Percentiles rank a stretch among this genome's conserved stretches.
phyloP scores from a whole-genome alignment of 2,329 filamentous ascomycete genomes.

The Colletotrichum sp. region DNA sequence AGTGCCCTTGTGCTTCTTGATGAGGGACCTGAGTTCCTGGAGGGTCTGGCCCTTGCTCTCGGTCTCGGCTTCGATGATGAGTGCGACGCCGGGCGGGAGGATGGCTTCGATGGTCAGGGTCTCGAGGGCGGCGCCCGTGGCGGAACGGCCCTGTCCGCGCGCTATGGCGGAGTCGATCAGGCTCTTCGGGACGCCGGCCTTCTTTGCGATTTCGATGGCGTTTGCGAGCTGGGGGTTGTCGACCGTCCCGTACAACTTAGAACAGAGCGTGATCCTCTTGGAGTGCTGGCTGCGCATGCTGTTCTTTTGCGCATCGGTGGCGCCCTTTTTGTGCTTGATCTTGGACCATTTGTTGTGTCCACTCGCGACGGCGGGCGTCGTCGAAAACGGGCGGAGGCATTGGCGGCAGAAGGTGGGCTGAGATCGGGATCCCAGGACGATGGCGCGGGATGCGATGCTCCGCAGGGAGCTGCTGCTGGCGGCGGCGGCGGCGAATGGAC shows the following conservation, averaged over 20 bases:
- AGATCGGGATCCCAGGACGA: neutral
- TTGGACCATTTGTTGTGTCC: slow-evolving; percentile 96
- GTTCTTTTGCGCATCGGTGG: slow-evolving; percentile 81
- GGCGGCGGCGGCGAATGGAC: neutral
- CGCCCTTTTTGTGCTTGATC: slow-evolving; percentile 93
- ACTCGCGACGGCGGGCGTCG: slow-evolving; percentile 51
- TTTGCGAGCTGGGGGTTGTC: slow-evolving; percentile 78
- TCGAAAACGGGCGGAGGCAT: slow-evolving; percentile 55
- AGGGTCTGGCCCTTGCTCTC: slow-evolving; percentile 79
- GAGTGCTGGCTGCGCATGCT: slow-evolving; percentile 70
- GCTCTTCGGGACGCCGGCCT: slow-evolving; percentile 81
- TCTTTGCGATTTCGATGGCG: slow-evolving; percentile 79
- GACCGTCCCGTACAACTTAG: slow-evolving; percentile 77
- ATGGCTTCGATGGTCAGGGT: slow-evolving; percentile 80
- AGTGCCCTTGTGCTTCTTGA: slow-evolving; percentile 75
- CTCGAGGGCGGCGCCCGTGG: slow-evolving; percentile 78
- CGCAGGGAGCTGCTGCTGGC: neutral
- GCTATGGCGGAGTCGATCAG: slow-evolving; percentile 86
- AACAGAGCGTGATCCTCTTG: slow-evolving; percentile 75
- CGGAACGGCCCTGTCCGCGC: slow-evolving; percentile 83
- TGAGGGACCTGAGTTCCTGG: slow-evolving; percentile 71
- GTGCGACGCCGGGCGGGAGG: slow-evolving; percentile 75
- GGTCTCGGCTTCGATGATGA: slow-evolving; percentile 85
- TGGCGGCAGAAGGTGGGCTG: slow-evolving; percentile 43
- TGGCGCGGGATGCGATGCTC: neutral